These are phyloP conservation scores for Micractinium sp. DNA, from an alignment of 139 green algal genomes.

Conservation along the genomic window DNA sequence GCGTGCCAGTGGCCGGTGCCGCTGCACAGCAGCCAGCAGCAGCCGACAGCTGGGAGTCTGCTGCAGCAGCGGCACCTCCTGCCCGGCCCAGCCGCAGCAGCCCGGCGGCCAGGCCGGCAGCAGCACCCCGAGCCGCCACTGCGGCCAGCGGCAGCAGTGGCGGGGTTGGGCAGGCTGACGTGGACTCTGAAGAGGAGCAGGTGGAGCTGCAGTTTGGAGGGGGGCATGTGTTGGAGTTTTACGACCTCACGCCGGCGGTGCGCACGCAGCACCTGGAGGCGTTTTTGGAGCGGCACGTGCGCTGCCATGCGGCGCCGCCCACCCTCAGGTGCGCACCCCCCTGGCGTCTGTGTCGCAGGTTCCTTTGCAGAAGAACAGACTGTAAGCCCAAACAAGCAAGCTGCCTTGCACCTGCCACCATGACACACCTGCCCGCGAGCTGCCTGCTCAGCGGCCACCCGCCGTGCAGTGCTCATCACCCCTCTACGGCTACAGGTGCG, in stretches of 20 bases:
- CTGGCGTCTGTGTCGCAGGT: too few species aligned
- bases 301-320: neutral
- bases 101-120: neutral
- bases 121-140: neutral
- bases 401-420: neutral
- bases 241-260: constrained; percentile 1
- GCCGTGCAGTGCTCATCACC: too few species aligned
- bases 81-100: neutral
- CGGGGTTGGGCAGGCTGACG: neutral
- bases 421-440: too few species aligned
- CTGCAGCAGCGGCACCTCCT: neutral
- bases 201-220: constrained; percentile 28
- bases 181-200: neutral
- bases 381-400: too few species aligned
- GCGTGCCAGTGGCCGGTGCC: neutral
- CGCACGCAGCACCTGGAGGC: constrained; percentile 21
- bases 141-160: neutral
- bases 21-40: neutral
- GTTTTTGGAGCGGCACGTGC: neutral
- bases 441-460: too few species aligned
- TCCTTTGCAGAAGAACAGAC: too few species aligned
- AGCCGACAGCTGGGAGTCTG: constrained; percentile 8
- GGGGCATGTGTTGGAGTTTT: constrained; percentile 32
- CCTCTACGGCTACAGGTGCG: too few species aligned
- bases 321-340: constrained; percentile 9